phyloP scores from a whole-genome alignment of 441 rosid species.

The Corymbia citriodora region DNA sequence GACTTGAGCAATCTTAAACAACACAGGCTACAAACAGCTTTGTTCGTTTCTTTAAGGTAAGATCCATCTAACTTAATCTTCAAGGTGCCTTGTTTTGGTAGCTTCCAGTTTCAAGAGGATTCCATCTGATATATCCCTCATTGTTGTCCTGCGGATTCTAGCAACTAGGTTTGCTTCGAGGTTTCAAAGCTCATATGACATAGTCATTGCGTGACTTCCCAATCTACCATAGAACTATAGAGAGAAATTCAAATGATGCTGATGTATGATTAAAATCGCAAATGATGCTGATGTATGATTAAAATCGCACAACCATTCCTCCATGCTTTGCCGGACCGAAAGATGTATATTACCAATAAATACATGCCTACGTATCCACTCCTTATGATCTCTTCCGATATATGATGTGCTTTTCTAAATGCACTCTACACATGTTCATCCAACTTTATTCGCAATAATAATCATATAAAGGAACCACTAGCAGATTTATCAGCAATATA shows the following conservation, averaged over 20 bases:
- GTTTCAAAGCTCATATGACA: not conserved
- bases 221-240: not conserved
- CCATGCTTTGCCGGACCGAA: not conserved
- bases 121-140: not conserved
- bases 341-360: not conserved
- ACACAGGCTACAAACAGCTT: not conserved
- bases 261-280: not conserved
- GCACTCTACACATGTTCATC: not conserved
- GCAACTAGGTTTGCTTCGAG: not conserved
- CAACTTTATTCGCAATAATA: rapidly evolving
- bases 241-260: not conserved
- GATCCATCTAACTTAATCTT: not conserved
- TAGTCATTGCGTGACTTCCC: not conserved
- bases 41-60: not conserved
- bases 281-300: not conserved
- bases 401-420: not conserved
- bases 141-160: not conserved
- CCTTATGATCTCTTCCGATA: not conserved
- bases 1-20: not conserved
- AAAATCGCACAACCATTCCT: not conserved
- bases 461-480: not conserved
- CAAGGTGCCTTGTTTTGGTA: not conserved
- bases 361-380: not conserved
- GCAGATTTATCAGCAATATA: not conserved
- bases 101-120: not conserved